Conservation (phyloP, 345 rosid genomes). For the Populus deltoides region DNA sequence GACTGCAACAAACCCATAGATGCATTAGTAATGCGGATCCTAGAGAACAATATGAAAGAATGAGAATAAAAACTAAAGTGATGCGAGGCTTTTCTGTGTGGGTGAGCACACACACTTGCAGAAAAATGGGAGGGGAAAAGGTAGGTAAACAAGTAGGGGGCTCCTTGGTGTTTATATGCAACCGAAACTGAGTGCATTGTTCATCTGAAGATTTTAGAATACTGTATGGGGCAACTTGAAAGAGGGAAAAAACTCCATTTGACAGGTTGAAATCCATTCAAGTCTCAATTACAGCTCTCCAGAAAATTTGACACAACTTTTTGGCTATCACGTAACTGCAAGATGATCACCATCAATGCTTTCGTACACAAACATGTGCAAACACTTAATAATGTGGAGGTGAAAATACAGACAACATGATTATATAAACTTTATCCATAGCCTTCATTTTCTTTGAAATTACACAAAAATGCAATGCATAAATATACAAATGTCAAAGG, state of each 20-base stretch:
- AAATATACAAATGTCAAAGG: not conserved
- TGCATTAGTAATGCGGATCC: slow-evolving; percentile 10
- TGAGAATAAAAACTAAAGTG: not conserved
- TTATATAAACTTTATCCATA: not conserved
- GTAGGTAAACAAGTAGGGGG: too few species aligned
- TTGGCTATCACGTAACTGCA: too few species aligned
- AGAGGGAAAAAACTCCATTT: not conserved
- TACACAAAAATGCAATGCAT: not conserved
- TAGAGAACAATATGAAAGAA: slow-evolving; percentile 7
- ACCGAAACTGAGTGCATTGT: too few species aligned
- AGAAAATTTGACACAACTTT: too few species aligned
- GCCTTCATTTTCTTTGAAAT: not conserved
- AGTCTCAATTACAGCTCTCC: not conserved
- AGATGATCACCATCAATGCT: not conserved
- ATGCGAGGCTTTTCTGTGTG: not conserved
- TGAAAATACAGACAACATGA: not conserved
- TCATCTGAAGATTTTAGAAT: too few species aligned
- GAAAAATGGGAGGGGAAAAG: too few species aligned
- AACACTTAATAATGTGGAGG: not conserved
- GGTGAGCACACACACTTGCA: too few species aligned
- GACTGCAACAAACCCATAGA: slow-evolving; percentile 44
- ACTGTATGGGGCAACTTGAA: too few species aligned
- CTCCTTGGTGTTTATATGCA: too few species aligned
- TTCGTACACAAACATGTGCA: not conserved
- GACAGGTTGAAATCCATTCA: not conserved